Evolutionary conservation across 129 eudicot genomes (phyloP).

Genomic region (Kitagawia praeruptora): DNA sequence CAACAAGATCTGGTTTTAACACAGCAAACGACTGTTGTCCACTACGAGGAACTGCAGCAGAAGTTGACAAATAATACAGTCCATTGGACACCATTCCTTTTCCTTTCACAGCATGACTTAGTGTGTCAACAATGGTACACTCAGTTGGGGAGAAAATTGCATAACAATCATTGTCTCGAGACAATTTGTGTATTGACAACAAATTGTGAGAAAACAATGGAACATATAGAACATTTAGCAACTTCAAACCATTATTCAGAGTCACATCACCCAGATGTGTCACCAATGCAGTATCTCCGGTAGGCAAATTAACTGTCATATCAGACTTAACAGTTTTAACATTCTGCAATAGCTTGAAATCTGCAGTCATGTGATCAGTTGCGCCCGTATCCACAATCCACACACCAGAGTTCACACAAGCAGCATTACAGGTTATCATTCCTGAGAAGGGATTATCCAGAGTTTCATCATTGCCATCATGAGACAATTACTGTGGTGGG

Average conservation of each 20-base stretch:
- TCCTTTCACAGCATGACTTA: no score
- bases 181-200: no score
- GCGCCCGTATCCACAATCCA: not conserved
- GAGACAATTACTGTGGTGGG: not conserved
- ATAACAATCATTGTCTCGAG: no score
- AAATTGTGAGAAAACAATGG: no score
- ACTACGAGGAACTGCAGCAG: no score
- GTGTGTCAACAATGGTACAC: no score
- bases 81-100: no score
- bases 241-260: not conserved
- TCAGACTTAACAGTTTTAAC: rapidly evolving
- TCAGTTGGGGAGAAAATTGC: no score
- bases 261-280: not conserved
- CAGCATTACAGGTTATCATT: not conserved
- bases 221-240: not conserved
- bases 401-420: rapidly evolving
- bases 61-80: no score
- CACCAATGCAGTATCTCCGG: rapidly evolving
- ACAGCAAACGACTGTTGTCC: no score
- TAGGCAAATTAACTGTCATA: not conserved
- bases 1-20: rapidly evolving
- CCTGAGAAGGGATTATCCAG: not conserved
- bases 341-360: no score
- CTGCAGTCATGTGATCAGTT: not conserved
- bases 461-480: no score